Conservation (phyloP, 352 stramenopile species). For the Plasmopara halstedii region DNA sequence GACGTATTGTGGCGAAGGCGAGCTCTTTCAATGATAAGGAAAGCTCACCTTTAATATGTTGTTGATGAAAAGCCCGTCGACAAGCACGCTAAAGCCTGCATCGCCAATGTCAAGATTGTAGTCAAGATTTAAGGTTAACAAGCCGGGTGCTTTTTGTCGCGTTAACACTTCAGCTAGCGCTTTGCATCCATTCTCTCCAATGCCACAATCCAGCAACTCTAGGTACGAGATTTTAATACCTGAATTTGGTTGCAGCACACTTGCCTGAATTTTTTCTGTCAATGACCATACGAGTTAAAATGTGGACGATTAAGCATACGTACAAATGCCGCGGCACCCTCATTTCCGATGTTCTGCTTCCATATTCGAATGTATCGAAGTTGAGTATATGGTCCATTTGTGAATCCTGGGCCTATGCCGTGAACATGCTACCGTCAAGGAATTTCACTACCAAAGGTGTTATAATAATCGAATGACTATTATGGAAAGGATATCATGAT, state of each 20-base stretch:
- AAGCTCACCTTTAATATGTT: slow-evolving; percentile 43
- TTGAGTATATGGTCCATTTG: slow-evolving; percentile 50
- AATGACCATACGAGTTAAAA: neutral
- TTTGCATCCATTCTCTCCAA: slow-evolving; percentile 52
- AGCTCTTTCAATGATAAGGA: neutral
- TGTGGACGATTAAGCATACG: slow-evolving; percentile 1
- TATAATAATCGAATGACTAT: neutral
- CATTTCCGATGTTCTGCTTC: slow-evolving; percentile 72
- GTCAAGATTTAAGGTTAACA: slow-evolving; percentile 68
- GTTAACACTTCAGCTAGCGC: slow-evolving; percentile 43
- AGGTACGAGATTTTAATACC: slow-evolving; percentile 67
- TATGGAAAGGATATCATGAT: slow-evolving; percentile 70
- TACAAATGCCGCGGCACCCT: slow-evolving; percentile 65
- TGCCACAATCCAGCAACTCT: slow-evolving; percentile 71
- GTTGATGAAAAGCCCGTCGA: slow-evolving; percentile 66
- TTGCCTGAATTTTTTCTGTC: no score
- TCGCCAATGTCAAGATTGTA: slow-evolving; percentile 65
- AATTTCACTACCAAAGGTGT: slow-evolving; percentile 1
- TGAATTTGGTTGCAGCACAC: slow-evolving; percentile 34
- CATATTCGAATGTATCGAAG: slow-evolving; percentile 74
- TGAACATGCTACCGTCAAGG: slow-evolving; percentile 43
- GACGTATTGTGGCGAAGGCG: no score
- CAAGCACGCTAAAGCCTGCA: slow-evolving; percentile 40
- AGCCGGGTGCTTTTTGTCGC: slow-evolving; percentile 39
- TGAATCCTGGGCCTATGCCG: slow-evolving; percentile 58